Percentiles rank a stretch among this genome's conserved stretches.
Evolutionary conservation across 495 filamentous ascomycete species (phyloP).

Genomic region (Pyrenopolyporus hunteri): DNA sequence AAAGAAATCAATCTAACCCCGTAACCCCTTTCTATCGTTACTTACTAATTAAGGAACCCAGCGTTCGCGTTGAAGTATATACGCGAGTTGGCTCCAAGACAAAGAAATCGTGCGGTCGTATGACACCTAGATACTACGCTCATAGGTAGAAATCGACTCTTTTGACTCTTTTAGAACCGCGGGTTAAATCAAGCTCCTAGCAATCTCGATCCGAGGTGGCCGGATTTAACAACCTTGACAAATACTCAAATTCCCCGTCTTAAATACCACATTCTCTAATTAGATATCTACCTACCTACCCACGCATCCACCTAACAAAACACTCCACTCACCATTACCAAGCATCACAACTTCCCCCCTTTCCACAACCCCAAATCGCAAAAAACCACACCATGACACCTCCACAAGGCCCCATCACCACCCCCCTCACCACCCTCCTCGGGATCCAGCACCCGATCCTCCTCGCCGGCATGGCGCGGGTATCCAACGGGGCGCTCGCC

Average conservation of each 20-base stretch:
- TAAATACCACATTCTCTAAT: too few species aligned
- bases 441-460: conserved; percentile 82
- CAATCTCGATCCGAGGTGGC: neutral
- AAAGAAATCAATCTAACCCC: too few species aligned
- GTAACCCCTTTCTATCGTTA: too few species aligned
- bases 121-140: too few species aligned
- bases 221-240: neutral
- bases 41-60: too few species aligned
- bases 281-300: neutral
- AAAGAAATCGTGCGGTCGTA: neutral
- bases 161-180: neutral
- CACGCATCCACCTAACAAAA: too few species aligned
- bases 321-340: neutral
- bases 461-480: conserved; percentile 87
- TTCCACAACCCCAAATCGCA: neutral
- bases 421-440: conserved; percentile 76
- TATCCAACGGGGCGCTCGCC: conserved; percentile 75
- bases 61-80: too few species aligned
- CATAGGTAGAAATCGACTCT: too few species aligned
- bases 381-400: conserved; percentile 39
- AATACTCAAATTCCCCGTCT: neutral
- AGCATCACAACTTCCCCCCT: neutral
- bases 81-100: too few species aligned
- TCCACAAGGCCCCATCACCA: conserved; percentile 63
- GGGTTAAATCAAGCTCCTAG: neutral